Evolutionary conservation across 2,329 filamentous ascomycete genomes (phyloP).

Genomic region (Aulographum hederae): DNA sequence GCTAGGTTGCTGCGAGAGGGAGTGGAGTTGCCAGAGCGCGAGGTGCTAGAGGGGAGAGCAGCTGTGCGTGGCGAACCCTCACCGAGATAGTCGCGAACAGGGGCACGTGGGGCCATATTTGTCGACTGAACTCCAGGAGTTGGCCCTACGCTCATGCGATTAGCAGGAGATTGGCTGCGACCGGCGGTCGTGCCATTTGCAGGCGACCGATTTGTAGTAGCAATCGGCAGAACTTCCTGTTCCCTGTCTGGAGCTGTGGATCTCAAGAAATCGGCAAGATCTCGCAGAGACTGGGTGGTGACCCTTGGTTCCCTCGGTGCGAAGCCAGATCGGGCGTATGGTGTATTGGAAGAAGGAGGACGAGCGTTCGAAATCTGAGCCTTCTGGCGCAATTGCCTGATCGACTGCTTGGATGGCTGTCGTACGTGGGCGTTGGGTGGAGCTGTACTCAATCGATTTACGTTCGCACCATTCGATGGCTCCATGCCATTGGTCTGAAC

Average conservation of each 20-base stretch:
- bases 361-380: constrained; percentile 7
- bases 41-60: constrained; percentile 50
- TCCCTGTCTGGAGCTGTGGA: constrained; percentile 49
- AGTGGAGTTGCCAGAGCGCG: constrained; percentile 53
- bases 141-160: background rate
- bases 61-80: constrained; percentile 72
- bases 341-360: too few species aligned
- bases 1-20: constrained; percentile 15
- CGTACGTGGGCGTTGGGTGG: too few species aligned
- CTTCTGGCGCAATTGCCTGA: too few species aligned
- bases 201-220: background rate
- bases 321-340: constrained; percentile 14
- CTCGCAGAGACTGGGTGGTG: constrained; percentile 51
- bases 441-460: too few species aligned
- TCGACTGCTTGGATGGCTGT: too few species aligned
- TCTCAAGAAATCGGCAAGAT: constrained; percentile 81
- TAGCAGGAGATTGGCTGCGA: background rate
- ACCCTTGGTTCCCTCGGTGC: constrained; percentile 55
- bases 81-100: constrained; percentile 58
- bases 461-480: too few species aligned
- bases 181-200: background rate
- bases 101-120: background rate
- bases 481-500: too few species aligned
- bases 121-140: background rate
- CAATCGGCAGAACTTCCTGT: constrained; percentile 5